phyloP scores from a whole-genome alignment of 2,329 filamentous ascomycete genomes.

The Exophiala bonariae region DNA sequence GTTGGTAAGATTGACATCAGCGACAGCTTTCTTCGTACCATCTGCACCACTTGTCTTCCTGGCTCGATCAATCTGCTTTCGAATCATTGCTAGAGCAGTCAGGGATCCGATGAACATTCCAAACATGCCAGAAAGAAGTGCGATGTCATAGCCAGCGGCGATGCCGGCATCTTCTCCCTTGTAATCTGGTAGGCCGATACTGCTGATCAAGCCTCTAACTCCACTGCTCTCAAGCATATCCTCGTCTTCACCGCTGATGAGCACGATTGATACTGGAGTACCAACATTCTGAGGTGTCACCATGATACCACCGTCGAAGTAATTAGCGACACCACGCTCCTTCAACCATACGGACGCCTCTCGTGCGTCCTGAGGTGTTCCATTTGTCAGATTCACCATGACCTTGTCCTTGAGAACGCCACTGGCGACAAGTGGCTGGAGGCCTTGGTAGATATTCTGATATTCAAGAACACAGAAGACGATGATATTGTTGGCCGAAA shows the following conservation, averaged over 20 bases:
- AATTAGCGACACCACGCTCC: background rate
- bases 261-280: background rate
- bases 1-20: background rate
- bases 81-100: background rate
- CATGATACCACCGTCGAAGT: constrained; percentile 3
- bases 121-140: background rate
- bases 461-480: constrained; percentile 2
- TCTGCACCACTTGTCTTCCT: background rate
- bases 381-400: constrained; percentile 1
- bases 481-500: background rate
- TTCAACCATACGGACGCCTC: background rate
- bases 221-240: background rate
- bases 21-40: background rate
- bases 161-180: background rate
- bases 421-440: background rate
- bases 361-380: background rate
- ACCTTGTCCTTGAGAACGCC: background rate
- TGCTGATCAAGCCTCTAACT: background rate
- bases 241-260: background rate
- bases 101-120: background rate
- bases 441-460: background rate
- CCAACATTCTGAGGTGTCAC: constrained; percentile 3
- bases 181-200: background rate
- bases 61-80: background rate
- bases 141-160: background rate